These are phyloP conservation scores for Misopates orontium DNA, from an alignment of 257 asterid genomes.

Conservation along the genomic window DNA sequence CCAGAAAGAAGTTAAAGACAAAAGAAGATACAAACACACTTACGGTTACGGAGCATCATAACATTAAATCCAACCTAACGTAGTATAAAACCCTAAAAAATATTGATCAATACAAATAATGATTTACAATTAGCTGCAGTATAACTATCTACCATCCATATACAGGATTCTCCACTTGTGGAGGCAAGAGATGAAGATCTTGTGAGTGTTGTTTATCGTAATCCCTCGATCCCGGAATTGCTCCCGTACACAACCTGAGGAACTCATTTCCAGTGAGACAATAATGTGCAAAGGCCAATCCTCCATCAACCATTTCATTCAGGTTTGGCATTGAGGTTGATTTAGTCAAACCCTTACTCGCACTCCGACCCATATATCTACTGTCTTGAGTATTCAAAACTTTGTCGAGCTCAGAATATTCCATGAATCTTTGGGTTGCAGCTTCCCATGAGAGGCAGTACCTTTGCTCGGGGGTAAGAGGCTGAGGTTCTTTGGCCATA, in stretches of 20 bases:
- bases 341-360: conserved; percentile 40
- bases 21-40: conserved; percentile 17
- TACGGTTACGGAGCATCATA: not conserved
- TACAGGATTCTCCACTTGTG: conserved; percentile 88
- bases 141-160: conserved; percentile 80
- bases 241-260: conserved; percentile 85
- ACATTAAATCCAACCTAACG: conserved; percentile 22
- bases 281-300: conserved; percentile 84
- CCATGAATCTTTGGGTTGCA: conserved; percentile 91
- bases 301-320: conserved; percentile 72
- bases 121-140: conserved; percentile 39
- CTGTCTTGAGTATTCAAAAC: conserved; percentile 39
- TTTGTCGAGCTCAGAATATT: conserved; percentile 75
- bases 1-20: not conserved
- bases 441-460: conserved; percentile 97
- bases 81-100: conserved; percentile 12
- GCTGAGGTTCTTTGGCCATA: conserved; percentile 80
- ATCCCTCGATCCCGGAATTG: conserved; percentile 76
- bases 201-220: conserved; percentile 69
- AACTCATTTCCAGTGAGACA: conserved; percentile 89
- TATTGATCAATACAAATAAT: conserved; percentile 30
- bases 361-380: conserved; percentile 28
- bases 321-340: conserved; percentile 70
- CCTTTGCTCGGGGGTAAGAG: conserved; percentile 80
- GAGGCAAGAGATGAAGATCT: conserved; percentile 82